Percentiles rank a stretch among this genome's conserved stretches.
phyloP scores from a whole-genome alignment of 441 rosid species.

The Brassica hybrid region DNA sequence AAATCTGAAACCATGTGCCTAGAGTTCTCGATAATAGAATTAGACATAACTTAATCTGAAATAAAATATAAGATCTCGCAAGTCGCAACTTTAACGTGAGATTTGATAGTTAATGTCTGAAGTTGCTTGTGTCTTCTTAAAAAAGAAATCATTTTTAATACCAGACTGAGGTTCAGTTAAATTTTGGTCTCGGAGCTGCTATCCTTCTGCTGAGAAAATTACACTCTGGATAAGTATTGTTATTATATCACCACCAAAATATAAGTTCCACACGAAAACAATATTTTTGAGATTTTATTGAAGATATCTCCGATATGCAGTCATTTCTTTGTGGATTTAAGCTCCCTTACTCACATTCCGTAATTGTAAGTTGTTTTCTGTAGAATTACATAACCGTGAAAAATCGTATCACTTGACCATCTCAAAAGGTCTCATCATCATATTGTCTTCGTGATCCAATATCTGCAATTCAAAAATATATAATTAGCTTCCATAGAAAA shows the following conservation, averaged over 20 bases:
- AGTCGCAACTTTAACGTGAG: no score
- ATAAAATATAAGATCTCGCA: no score
- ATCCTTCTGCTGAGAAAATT: no score
- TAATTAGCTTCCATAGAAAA: not conserved
- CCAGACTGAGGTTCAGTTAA: no score
- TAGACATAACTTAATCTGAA: no score
- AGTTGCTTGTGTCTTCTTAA: no score
- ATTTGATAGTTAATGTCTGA: no score
- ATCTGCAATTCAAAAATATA: constrained; percentile 47
- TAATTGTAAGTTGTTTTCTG: not conserved
- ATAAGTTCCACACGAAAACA: no score
- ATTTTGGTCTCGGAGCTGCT: no score
- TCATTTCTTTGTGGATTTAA: not conserved
- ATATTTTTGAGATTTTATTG: not conserved
- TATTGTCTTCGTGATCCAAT: constrained; percentile 85
- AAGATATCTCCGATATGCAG: not conserved
- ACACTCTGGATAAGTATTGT: not conserved
- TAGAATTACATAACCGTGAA: not conserved
- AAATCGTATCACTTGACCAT: constrained; percentile 42
- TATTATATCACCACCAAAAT: no score
- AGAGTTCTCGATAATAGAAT: no score
- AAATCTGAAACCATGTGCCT: not conserved
- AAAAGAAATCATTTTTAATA: no score
- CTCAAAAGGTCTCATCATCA: constrained; percentile 80
- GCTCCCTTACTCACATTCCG: not conserved